Base-by-base conservation (phyloP, 73 alveolate species). In the Tetrahymena elliotti region DNA sequence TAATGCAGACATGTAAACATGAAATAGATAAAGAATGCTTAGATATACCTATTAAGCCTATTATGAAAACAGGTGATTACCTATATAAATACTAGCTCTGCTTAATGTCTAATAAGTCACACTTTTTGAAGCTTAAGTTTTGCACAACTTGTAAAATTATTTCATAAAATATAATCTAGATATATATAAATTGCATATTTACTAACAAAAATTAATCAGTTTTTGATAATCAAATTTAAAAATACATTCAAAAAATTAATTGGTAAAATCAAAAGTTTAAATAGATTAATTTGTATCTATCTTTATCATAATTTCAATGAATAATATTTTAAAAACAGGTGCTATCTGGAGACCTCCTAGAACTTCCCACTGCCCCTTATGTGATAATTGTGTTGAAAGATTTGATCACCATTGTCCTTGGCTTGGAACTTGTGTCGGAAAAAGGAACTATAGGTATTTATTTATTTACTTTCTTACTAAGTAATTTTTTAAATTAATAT, bases 381-480 rank as follows among this genome's bases (percentile, higher is more conserved):
- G 99, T 96, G 99, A 98, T 93, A 97, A 97, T 93, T 98, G 99
- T 93, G 99, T 98, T 35, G 97, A 96, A 92, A 96, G 98, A 93
- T 97, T 97, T 96, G 99, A 98, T 95, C 99, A 98, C 95, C 99
- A 98, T 96, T 98, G 99, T 88, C 97, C 98, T 6, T 98, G 99
- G 99, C 94, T 98, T 54, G 99, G 99, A 36, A 97, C 97, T 40
- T 98, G 99, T 94, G 96, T 98, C 35, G 99, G 99, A 15, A 97
- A 98, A 93, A 98, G 99, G 94, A 98, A 98, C 94, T 98, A 98
- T 96, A 96, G 96, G 95, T 98, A 97, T 96, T 97, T 96, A 95
- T 97, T n/a, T n/a, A n/a, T n/a, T n/a, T n/a, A n/a, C n/a, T n/a
- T n/a, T n/a, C n/a, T n/a, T 94, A 68, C 36, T 68, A 68, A 68